phyloP scores from a whole-genome alignment of 192 early-diverging fungal genomes.

The Coemansia sp. region DNA sequence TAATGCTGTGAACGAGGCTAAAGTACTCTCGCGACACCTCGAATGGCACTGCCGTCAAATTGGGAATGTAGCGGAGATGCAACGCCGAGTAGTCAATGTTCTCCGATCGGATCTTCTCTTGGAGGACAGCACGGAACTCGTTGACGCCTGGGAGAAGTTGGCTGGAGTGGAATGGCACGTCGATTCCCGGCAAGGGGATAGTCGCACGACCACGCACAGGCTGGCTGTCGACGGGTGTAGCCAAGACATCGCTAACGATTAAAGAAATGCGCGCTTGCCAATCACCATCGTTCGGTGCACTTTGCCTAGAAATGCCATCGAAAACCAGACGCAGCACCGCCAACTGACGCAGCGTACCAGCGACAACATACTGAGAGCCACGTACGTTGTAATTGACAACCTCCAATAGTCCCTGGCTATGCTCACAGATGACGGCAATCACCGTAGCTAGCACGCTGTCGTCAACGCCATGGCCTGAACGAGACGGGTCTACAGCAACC shows the following conservation, averaged over 20 bases:
- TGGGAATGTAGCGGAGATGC: constrained; percentile 86
- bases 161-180: constrained; percentile 89
- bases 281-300: constrained; percentile 71
- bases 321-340: constrained; percentile 81
- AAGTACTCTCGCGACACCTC: constrained; percentile 77
- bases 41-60: constrained; percentile 92
- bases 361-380: constrained; percentile 90
- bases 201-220: constrained; percentile 84
- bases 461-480: constrained; percentile 73
- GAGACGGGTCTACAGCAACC: constrained; percentile 88
- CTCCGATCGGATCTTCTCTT: constrained; percentile 71
- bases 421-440: constrained; percentile 74
- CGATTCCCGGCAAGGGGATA: constrained; percentile 86
- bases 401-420: constrained; percentile 73
- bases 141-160: constrained; percentile 81
- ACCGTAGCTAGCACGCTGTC: constrained; percentile 71
- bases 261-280: constrained; percentile 75
- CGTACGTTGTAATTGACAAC: constrained; percentile 97
- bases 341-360: constrained; percentile 77
- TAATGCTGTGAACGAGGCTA: constrained; percentile 66
- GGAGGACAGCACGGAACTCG: constrained; percentile 83
- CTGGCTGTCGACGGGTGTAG: constrained; percentile 60
- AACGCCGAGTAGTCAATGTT: constrained; percentile 69
- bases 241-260: constrained; percentile 67
- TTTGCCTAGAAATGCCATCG: constrained; percentile 75